Percentiles rank a stretch among this genome's conserved stretches.
phyloP scores from a whole-genome alignment of 78 protist species.

The Andalucia godoyi region DNA sequence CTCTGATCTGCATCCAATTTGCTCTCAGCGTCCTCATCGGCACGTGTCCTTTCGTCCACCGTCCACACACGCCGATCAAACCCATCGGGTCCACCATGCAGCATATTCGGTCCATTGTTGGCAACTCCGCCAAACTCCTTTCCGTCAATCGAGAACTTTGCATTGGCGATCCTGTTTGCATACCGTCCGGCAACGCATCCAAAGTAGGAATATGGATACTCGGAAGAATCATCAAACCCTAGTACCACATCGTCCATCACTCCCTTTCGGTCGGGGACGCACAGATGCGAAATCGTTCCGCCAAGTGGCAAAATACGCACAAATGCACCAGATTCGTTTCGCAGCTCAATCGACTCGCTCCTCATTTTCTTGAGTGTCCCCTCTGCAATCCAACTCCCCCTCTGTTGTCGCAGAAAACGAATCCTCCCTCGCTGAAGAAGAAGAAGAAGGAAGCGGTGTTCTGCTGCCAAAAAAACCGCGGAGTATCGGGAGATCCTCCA shows the following conservation, averaged over 20 bases:
- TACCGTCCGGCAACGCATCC: conserved; percentile 33
- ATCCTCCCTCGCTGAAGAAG: no score
- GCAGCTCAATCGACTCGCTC: neutral
- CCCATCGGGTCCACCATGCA: conserved; percentile 34
- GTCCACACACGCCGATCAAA: conserved; percentile 25
- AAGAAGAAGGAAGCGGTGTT: no score
- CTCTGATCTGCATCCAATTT: no score
- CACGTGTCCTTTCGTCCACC: neutral
- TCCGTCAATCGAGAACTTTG: conserved; percentile 27
- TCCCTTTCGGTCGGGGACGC: no score
- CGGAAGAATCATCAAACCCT: neutral
- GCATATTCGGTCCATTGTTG: conserved; percentile 22
- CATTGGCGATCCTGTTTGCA: conserved; percentile 27
- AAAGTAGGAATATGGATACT: conserved; percentile 1
- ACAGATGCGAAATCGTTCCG: no score
- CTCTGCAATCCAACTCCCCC: neutral
- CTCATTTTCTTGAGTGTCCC: neutral
- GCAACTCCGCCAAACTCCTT: neutral
- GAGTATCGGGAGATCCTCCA: no score
- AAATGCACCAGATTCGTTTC: no score
- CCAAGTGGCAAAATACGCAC: no score
- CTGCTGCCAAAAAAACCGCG: no score
- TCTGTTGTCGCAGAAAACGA: no score
- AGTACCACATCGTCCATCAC: neutral
- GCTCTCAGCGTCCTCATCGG: neutral